Percentiles rank a stretch among this genome's conserved stretches.
Conservation (phyloP, 75 land plant species). For the Cupressus sempervirens region DNA sequence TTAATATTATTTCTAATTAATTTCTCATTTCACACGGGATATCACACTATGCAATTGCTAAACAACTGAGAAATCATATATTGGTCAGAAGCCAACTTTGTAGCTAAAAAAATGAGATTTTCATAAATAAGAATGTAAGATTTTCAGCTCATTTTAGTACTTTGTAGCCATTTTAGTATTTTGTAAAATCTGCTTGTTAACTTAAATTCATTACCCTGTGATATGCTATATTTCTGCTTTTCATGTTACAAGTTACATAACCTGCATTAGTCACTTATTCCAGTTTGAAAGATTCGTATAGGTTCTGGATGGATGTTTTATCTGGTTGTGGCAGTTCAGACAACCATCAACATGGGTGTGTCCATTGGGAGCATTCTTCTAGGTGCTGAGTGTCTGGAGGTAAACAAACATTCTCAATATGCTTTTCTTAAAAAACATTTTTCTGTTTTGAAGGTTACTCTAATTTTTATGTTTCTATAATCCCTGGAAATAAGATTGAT, state of each 20-base stretch:
- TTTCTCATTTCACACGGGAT: no score
- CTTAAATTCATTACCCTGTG: background rate
- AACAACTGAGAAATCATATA: no score
- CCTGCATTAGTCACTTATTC: background rate
- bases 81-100: no score
- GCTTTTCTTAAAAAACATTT: background rate
- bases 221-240: background rate
- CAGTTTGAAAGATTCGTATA: slow-evolving; percentile 1
- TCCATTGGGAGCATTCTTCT: slow-evolving; percentile 60
- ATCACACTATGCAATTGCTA: no score
- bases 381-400: slow-evolving; percentile 52
- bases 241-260: background rate
- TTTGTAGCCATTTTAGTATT: no score
- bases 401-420: slow-evolving; percentile 7
- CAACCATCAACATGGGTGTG: slow-evolving; percentile 60
- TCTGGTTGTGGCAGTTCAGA: slow-evolving; percentile 52
- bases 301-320: slow-evolving; percentile 78
- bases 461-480: no score
- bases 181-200: background rate
- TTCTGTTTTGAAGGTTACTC: background rate
- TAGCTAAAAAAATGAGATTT: no score
- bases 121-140: no score
- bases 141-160: no score
- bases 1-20: no score
- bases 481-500: no score